These are phyloP conservation scores for Moniliophthora roreri DNA, from an alignment of 1,284 basidiomycete species.

Conservation along the genomic window DNA sequence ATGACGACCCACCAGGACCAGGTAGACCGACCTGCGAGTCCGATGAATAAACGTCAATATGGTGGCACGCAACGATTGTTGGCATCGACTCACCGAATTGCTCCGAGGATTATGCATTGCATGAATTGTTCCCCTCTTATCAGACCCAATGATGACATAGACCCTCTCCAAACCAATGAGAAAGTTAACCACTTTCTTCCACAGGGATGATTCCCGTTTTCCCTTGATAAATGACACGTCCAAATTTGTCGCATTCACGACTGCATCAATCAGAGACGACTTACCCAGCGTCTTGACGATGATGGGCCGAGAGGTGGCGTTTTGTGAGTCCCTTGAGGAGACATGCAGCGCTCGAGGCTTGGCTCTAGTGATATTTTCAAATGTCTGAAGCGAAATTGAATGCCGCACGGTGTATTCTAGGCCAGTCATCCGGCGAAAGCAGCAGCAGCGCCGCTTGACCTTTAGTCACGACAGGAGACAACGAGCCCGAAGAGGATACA, in stretches of 20 bases:
- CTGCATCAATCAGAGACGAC: constrained; percentile 54
- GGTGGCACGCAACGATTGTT: constrained; percentile 7
- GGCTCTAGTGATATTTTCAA: constrained; percentile 53
- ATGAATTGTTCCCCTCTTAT: constrained; percentile 68
- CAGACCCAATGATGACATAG: constrained; percentile 66
- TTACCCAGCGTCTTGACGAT: constrained; percentile 68
- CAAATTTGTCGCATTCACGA: constrained; percentile 52
- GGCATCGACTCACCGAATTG: constrained; percentile 54
- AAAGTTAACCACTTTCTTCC: constrained; percentile 52
- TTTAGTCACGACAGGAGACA: constrained; percentile 43
- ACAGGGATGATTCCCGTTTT: constrained; percentile 64
- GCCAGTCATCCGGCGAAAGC: constrained; percentile 58
- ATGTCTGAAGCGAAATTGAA: constrained; percentile 63
- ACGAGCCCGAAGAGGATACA: constrained; percentile 23
- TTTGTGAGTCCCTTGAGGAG: constrained; percentile 29
- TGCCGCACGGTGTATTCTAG: constrained; percentile 63
- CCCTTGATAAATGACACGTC: constrained; percentile 59
- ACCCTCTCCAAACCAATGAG: constrained; percentile 57
- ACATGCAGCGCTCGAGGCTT: constrained; percentile 48
- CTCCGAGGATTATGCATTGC: constrained; percentile 69
- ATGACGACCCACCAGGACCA: constrained; percentile 56
- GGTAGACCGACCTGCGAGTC: constrained; percentile 52
- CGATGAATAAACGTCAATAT: not conserved
- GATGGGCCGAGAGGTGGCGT: constrained; percentile 38
- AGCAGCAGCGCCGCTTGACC: constrained; percentile 49